Evolutionary conservation across 2,329 filamentous ascomycete species (phyloP).

Genomic region (Diaporthe citrichinensis): DNA sequence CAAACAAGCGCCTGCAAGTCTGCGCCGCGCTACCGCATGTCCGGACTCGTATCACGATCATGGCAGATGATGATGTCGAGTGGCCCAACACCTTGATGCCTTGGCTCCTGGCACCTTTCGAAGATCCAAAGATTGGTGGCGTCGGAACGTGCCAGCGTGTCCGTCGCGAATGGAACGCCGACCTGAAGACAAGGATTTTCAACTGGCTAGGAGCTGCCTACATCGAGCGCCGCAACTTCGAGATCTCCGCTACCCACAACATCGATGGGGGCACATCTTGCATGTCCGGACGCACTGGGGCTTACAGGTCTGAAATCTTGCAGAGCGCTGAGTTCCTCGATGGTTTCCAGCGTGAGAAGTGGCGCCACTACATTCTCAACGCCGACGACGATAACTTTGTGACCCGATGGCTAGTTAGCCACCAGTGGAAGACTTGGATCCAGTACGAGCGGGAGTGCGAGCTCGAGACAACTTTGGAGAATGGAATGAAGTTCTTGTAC

Average conservation of each 20-base stretch:
- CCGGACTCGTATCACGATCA: slow-evolving; percentile 85
- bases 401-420: slow-evolving; percentile 93
- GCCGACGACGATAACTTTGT: slow-evolving; percentile 99
- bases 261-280: slow-evolving; percentile 97
- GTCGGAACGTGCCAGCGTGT: slow-evolving; percentile 94
- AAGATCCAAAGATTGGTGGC: slow-evolving; percentile 85
- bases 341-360: slow-evolving; percentile 92
- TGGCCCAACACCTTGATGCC: slow-evolving; percentile 89
- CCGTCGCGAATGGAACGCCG: slow-evolving; percentile 74
- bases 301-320: slow-evolving; percentile 90
- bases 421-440: slow-evolving; percentile 94
- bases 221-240: slow-evolving; percentile 94
- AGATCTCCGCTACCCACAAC: slow-evolving; percentile 95
- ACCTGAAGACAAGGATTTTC: slow-evolving; percentile 76
- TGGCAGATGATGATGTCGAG: slow-evolving; percentile 96
- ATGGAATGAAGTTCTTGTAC: slow-evolving; percentile 88
- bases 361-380: slow-evolving; percentile 90
- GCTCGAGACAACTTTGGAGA: slow-evolving; percentile 93
- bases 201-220: slow-evolving; percentile 94
- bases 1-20: slow-evolving; percentile 96
- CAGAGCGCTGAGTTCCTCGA: slow-evolving; percentile 88
- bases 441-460: slow-evolving; percentile 94
- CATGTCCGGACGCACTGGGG: slow-evolving; percentile 93
- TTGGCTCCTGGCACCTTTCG: slow-evolving; percentile 94
- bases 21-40: slow-evolving; percentile 91